phyloP scores from a whole-genome alignment of 1,284 basidiomycete species.

The Apiotrichum montevideense region DNA sequence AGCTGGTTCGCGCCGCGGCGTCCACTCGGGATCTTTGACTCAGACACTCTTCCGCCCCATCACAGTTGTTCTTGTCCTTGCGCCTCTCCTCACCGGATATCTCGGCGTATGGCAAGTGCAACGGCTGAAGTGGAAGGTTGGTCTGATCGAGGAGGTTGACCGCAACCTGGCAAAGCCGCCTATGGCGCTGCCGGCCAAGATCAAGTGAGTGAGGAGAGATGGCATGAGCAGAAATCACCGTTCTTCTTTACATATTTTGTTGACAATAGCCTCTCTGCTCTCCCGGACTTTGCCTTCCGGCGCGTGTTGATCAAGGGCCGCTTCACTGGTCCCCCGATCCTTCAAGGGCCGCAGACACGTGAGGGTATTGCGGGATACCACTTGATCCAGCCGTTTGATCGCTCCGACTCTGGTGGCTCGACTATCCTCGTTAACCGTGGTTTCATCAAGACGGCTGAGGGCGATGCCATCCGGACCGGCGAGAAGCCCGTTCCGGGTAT shows the following conservation, averaged over 20 bases:
- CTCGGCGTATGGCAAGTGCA: slow-evolving; percentile 89
- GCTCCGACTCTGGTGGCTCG: slow-evolving; percentile 17
- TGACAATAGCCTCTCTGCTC: slow-evolving; percentile 47
- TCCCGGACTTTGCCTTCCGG: slow-evolving; percentile 81
- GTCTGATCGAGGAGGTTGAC: slow-evolving; percentile 88
- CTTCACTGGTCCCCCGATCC: slow-evolving; percentile 72
- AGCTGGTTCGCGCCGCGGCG: not conserved
- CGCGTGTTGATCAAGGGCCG: slow-evolving; percentile 71
- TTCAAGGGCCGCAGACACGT: slow-evolving; percentile 76
- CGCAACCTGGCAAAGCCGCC: slow-evolving; percentile 79
- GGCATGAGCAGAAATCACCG: not conserved
- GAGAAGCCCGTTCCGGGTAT: slow-evolving; percentile 50
- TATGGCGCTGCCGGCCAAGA: slow-evolving; percentile 68
- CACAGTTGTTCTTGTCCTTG: slow-evolving; percentile 71
- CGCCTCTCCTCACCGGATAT: slow-evolving; percentile 86
- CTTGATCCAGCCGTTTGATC: slow-evolving; percentile 17
- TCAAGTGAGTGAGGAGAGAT: slow-evolving; percentile 63
- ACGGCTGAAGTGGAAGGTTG: slow-evolving; percentile 90
- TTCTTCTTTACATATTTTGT: not conserved
- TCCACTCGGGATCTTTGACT: slow-evolving; percentile 8
- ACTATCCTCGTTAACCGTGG: slow-evolving; percentile 82
- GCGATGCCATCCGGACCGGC: slow-evolving; percentile 35
- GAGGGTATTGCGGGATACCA: slow-evolving; percentile 63
- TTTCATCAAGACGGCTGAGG: slow-evolving; percentile 59
- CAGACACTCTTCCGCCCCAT: slow-evolving; percentile 51